Percentiles rank a stretch among this genome's conserved stretches.
These are phyloP conservation scores for Pestalotiopsis fici DNA, from an alignment of 2,329 filamentous ascomycete species.

Conservation along the genomic window DNA sequence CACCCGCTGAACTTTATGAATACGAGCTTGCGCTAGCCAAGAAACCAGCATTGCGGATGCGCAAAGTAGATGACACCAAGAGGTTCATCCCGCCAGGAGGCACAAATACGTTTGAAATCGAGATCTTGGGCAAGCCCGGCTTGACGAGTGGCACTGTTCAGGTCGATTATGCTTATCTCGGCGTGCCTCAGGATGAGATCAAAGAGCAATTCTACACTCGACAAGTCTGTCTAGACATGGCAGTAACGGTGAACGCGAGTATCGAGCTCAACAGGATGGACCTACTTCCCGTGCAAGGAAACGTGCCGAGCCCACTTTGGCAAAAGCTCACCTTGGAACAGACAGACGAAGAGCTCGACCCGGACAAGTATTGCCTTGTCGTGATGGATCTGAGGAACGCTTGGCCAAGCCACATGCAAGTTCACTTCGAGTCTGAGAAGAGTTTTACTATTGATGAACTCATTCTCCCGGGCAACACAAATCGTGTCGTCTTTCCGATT, in stretches of 20 bases:
- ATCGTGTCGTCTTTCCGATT: slow-evolving; percentile 74
- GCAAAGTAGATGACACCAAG: slow-evolving; percentile 50
- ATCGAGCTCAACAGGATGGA: slow-evolving; percentile 82
- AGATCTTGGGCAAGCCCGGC: slow-evolving; percentile 84
- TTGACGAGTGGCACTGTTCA: slow-evolving; percentile 78
- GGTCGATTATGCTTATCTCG: slow-evolving; percentile 85
- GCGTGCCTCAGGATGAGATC: slow-evolving; percentile 66
- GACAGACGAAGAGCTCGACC: slow-evolving; percentile 36
- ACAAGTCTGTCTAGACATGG: slow-evolving; percentile 77
- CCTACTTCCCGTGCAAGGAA: slow-evolving; percentile 70
- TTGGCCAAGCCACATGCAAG: slow-evolving; percentile 78
- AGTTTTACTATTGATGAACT: slow-evolving; percentile 52
- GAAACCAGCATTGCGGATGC: slow-evolving; percentile 67
- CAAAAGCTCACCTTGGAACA: slow-evolving; percentile 37
- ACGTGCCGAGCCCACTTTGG: slow-evolving; percentile 66
- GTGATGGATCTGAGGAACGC: slow-evolving; percentile 85
- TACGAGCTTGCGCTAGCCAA: slow-evolving; percentile 78
- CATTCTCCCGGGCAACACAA: slow-evolving; percentile 69
- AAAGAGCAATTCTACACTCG: slow-evolving; percentile 79
- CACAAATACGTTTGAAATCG: slow-evolving; percentile 74
- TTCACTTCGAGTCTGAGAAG: slow-evolving; percentile 60
- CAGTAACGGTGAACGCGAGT: slow-evolving; percentile 89
- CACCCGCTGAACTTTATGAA: slow-evolving; percentile 80
- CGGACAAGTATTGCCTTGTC: slow-evolving; percentile 73
- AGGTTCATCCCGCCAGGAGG: slow-evolving; percentile 67